Base-by-base conservation (phyloP, 2,329 filamentous ascomycete genomes). In the Nothomitra cinnamomea region DNA sequence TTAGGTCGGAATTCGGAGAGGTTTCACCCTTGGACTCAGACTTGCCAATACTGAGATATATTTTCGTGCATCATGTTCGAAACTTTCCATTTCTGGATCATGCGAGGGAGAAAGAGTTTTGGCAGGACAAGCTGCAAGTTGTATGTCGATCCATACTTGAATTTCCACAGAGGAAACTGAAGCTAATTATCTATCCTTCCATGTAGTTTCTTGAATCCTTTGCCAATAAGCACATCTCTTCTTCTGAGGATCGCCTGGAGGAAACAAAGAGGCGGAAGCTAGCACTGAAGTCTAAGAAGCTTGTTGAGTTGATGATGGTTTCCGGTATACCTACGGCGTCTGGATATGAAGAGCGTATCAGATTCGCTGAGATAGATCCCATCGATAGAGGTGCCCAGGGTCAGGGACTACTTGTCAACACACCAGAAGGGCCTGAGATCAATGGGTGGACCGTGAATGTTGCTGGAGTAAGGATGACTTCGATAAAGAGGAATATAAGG, bases 231-330 rank as follows among this genome's bases (percentile, higher is more conserved):
- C 85, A 90, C 66, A 95, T 98, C 43, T 96, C 90, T 1, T 94
- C 89, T 4, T 95, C 90, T 3, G 92, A 96, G 69, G 92, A 98
- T 65, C 80, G 92, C 2, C 72, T 96, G 28, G 92, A 98, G 69
- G 88, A 95, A 68, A 96, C 92, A 8, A 98, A 98, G 72, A 79
- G 92, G 55, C 78, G 82, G 59, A 98, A 98, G 68, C 71, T 98
- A 58, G 90, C 92, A 2, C 75, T 83, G 61, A 98, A 98, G 75
- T 87, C 86, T 49, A 83, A 92, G 66, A 98, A 98, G 71, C 72
- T 98, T 55, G 87, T 98, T 10, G 92, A 98, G 73, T 74, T 98
- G 57, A 98, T 98, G 92, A 95, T 98, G 88, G 92, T 98, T 7
- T 96, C 90, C 6, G 92, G 92, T 38, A 84, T 98, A 55, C 87